Evolutionary conservation across 345 rosid species (phyloP).

Genomic region (Gossypioides kirkii): DNA sequence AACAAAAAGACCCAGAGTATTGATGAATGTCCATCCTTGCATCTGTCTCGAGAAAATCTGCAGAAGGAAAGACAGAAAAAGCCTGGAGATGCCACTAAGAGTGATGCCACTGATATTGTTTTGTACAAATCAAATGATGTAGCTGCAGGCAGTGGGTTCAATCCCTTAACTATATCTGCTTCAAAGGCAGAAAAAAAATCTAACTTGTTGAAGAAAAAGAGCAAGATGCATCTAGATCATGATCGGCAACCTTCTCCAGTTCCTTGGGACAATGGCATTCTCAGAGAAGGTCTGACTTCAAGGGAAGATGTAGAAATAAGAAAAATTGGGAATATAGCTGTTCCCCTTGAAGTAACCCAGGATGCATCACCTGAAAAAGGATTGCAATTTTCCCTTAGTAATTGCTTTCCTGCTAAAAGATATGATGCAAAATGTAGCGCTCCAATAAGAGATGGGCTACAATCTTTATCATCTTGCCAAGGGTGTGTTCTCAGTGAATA

Average conservation of each 20-base stretch:
- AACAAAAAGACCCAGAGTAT: slow-evolving; percentile 32
- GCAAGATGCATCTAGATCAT: slow-evolving; percentile 32
- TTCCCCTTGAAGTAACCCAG: slow-evolving; percentile 28
- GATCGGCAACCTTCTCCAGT: slow-evolving; percentile 29
- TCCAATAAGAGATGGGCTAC: slow-evolving; percentile 24
- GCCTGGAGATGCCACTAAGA: slow-evolving; percentile 23
- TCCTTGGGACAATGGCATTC: slow-evolving; percentile 27
- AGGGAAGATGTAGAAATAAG: slow-evolving; percentile 27
- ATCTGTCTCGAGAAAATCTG: slow-evolving; percentile 29
- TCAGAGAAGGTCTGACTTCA: slow-evolving; percentile 27
- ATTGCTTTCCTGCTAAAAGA: slow-evolving; percentile 33
- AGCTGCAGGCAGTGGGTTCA: slow-evolving; percentile 30
- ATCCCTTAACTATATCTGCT: slow-evolving; percentile 33
- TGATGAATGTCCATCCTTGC: slow-evolving; percentile 33
- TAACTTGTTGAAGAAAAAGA: slow-evolving; percentile 42
- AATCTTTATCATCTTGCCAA: slow-evolving; percentile 25
- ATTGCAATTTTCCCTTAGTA: slow-evolving; percentile 37
- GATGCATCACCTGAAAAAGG: slow-evolving; percentile 37
- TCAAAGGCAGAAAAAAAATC: slow-evolving; percentile 39
- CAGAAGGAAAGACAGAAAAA: slow-evolving; percentile 28
- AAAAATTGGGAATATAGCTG: slow-evolving; percentile 18
- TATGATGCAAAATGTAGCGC: slow-evolving; percentile 27
- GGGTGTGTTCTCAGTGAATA: slow-evolving; percentile 25
- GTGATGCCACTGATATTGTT: slow-evolving; percentile 21
- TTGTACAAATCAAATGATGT: slow-evolving; percentile 22